A percentile compares a stretch with the other conserved stretches of the same genome.
These are phyloP conservation scores for Aurinia saxatilis DNA, from an alignment of 345 rosid genomes.

Conservation along the genomic window DNA sequence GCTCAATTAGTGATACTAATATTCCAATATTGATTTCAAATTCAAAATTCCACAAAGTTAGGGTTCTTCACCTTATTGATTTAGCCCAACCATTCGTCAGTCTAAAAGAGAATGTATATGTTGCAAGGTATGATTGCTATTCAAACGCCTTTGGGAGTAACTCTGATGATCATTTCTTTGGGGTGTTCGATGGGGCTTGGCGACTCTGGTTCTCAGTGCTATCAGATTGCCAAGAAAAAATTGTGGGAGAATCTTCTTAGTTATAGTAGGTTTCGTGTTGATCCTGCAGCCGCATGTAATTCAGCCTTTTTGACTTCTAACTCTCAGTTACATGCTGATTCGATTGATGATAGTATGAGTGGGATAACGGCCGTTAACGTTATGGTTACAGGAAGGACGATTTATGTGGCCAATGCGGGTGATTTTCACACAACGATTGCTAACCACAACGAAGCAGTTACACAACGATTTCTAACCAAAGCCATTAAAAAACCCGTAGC, in stretches of 20 bases:
- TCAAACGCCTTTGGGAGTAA: conserved; percentile 76
- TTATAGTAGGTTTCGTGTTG: conserved; percentile 44
- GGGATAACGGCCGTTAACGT: conserved; percentile 92
- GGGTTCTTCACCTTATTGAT: too few species aligned
- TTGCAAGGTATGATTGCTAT: too few species aligned
- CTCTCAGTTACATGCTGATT: conserved; percentile 67
- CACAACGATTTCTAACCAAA: too few species aligned
- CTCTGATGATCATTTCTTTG: conserved; percentile 73
- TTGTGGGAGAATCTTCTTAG: conserved; percentile 86
- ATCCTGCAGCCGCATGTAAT: conserved; percentile 76
- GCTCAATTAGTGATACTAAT: too few species aligned
- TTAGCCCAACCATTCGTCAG: too few species aligned
- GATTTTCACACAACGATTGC: too few species aligned
- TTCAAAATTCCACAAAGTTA: too few species aligned
- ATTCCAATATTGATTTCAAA: too few species aligned
- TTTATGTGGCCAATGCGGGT: conserved; percentile 80
- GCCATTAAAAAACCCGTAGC: too few species aligned
- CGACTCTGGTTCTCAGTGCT: conserved; percentile 84
- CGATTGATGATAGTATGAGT: conserved; percentile 86
- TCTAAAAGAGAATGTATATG: too few species aligned
- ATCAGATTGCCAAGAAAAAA: conserved; percentile 71
- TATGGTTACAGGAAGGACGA: conserved; percentile 71
- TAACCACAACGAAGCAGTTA: too few species aligned
- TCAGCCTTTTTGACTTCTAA: conserved; percentile 58
- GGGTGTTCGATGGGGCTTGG: conserved; percentile 99